Evolutionary conservation across 768 basidiomycete species (phyloP), one percentile per base, ranked within the genome.

Genomic region (Hericium erinaceus): DNA sequence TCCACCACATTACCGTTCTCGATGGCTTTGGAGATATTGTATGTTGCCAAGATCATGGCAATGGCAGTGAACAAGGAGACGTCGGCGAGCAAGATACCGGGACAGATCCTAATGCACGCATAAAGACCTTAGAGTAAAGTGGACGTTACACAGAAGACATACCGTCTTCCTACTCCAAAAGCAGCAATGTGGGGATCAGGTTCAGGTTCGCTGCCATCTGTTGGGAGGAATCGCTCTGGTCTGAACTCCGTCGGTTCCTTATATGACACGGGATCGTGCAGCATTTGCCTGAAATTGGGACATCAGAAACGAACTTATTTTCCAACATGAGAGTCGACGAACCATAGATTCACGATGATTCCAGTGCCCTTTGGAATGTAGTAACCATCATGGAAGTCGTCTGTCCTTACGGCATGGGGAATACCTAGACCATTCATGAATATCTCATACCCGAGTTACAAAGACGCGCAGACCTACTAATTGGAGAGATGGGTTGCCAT

Each of bases 161-260:
- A 53, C 52, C 52, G 52, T 39, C 39, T n/a, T 8, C 52, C 52
- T 26, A 38, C 4, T 18, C 52, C 52, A 39, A 38, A 53, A 3
- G 39, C 52, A 38, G 33, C n/a, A 2, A 37, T 13, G 12, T 18
- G n/a, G 15, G 52, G 52, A 24, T 53, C 52, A 18, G 13, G 9
- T n/a, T 53, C 26, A 37, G 39, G 20, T 24, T 33, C 49, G 24
- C 49, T 37, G 13, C 52, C 52, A 8, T 53, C 52, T 39, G n/a
- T 28, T 15, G 24, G 24, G 56, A 57, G 18, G 49, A 69, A 74
- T 12, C 75, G 72, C 33, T 74, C 72, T 2, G 75, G 76, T 24
- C 70, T 73, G 59, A 76, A 75, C 9, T 39, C 40, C 15, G 70
- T 62, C 16, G 75, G 74, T n/a, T 75, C 63, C 3, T 72, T 71